phyloP scores from a whole-genome alignment of 2,329 filamentous ascomycete genomes.

The Diplodia sapinea region DNA sequence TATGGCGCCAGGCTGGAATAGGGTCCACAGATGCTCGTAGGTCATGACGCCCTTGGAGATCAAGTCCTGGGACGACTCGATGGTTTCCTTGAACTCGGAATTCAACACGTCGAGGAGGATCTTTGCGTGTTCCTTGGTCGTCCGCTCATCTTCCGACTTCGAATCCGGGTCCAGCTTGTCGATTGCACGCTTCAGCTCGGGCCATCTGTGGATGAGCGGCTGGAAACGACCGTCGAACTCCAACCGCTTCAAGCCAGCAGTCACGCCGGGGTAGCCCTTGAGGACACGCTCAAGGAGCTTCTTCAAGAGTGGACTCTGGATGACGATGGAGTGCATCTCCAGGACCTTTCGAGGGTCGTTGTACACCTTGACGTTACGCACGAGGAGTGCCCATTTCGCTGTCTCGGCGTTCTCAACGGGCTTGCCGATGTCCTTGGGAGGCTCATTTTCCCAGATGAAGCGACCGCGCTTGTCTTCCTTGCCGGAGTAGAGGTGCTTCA shows the following conservation, averaged over 20 bases:
- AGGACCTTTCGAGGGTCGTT: slow-evolving; percentile 64
- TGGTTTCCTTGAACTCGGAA: slow-evolving; percentile 50
- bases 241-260: slow-evolving; percentile 64
- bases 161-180: slow-evolving; percentile 22
- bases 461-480: slow-evolving; percentile 54
- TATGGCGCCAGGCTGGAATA: slow-evolving; percentile 48
- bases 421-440: slow-evolving; percentile 54
- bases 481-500: slow-evolving; percentile 57
- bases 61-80: slow-evolving; percentile 50
- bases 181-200: slow-evolving; percentile 37
- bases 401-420: slow-evolving; percentile 66
- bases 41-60: slow-evolving; percentile 49
- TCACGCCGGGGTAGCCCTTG: slow-evolving; percentile 65
- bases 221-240: slow-evolving; percentile 67
- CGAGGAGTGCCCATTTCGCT: slow-evolving; percentile 63
- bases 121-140: slow-evolving; percentile 48
- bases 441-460: slow-evolving; percentile 58
- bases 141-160: slow-evolving; percentile 39
- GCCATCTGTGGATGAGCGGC: slow-evolving; percentile 71
- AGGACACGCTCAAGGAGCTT: slow-evolving; percentile 62
- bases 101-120: slow-evolving; percentile 48
- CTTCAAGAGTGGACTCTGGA: slow-evolving; percentile 68
- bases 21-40: slow-evolving; percentile 53
- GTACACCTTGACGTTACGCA: slow-evolving; percentile 55
- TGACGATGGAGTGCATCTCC: slow-evolving; percentile 65